A percentile compares a stretch with the other conserved stretches of the same genome.
Evolutionary conservation across 1,284 basidiomycete species (phyloP).

Genomic region (Ceratobasidium sp.): DNA sequence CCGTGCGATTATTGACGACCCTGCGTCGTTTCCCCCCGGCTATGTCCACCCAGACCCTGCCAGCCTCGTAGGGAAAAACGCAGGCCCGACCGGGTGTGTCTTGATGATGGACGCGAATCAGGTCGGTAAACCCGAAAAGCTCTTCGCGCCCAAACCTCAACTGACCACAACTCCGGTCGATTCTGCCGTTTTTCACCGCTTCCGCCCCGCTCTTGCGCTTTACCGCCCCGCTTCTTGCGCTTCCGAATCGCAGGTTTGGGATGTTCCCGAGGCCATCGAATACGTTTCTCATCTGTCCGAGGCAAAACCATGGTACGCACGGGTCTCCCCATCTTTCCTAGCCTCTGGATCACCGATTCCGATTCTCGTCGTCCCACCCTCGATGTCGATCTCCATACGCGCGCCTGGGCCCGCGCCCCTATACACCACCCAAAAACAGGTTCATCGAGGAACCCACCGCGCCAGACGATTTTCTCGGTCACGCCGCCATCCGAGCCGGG

Average conservation of each 20-base stretch:
- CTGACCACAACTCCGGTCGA: slow-evolving; percentile 18
- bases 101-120: slow-evolving; percentile 98
- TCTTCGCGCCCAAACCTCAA: slow-evolving; percentile 23
- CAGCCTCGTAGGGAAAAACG: slow-evolving; percentile 87
- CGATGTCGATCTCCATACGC: slow-evolving; percentile 36
- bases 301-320: slow-evolving; percentile 84
- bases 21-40: slow-evolving; percentile 72
- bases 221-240: background rate
- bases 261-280: slow-evolving; percentile 90
- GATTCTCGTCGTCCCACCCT: slow-evolving; percentile 20
- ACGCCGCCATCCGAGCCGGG: slow-evolving; percentile 45
- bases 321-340: background rate
- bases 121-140: slow-evolving; percentile 49
- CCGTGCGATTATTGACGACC: slow-evolving; percentile 93
- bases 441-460: slow-evolving; percentile 97
- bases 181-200: slow-evolving; percentile 1
- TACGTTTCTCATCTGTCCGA: slow-evolving; percentile 85
- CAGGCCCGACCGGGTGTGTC: slow-evolving; percentile 91
- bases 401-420: slow-evolving; percentile 12
- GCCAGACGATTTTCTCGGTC: slow-evolving; percentile 82
- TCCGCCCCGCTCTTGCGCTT: background rate
- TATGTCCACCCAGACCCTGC: slow-evolving; percentile 71
- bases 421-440: slow-evolving; percentile 59
- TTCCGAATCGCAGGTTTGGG: slow-evolving; percentile 63
- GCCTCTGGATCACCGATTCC: slow-evolving; percentile 31